Evolutionary conservation across 1,284 basidiomycete species (phyloP), one percentile per base, ranked within the genome.

Genomic region (Irpex rosettiformis): DNA sequence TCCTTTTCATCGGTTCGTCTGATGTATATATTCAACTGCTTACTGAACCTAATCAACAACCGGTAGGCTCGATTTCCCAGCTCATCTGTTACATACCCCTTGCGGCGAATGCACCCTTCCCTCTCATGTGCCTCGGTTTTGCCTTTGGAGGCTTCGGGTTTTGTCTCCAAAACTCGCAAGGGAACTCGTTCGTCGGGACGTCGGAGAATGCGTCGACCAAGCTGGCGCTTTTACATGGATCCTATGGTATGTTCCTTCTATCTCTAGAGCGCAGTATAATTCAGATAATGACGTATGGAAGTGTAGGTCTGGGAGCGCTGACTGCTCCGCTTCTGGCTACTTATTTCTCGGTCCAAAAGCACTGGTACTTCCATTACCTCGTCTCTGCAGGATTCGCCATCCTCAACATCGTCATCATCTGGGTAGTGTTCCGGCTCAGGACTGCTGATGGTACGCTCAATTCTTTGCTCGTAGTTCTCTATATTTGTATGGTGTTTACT

Each of bases 291-390:
- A 29, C 3, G 4, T 16, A 4, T 52, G 21, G n/a, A 33, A 18
- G 29, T 4, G 4, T 11, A 85, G 84, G 88, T 48, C 65, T 84
- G 1, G 89, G 89, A 1, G 89, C 90, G 0, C 82, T 91, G 40
- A 73, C 78, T 10, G 74, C 86, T 0, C 89, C 89, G 0, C 76
- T 91, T 3, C 81, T 85, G 0, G 79, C 88, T 0, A 91, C 89
- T 0, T 82, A 87, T 57, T 91, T 90, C 62, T 75, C 85, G 18
- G 76, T 82, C 57, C 64, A 77, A 58, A 63, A 65, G 3, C 70
- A 72, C 53, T 83, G 82, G 77, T 84, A 82, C 10, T 82, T 82
- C 67, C 82, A 88, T 66, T 91, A 83, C 66, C 70, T 89, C 3
- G 76, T 79, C 2, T 87, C 86, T 0, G 73, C 89, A 0, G 84